A percentile compares a stretch with the other conserved stretches of the same genome.
Conservation (phyloP, 1,139 yeast species). For the Suzukiozyma palmioleophila region DNA sequence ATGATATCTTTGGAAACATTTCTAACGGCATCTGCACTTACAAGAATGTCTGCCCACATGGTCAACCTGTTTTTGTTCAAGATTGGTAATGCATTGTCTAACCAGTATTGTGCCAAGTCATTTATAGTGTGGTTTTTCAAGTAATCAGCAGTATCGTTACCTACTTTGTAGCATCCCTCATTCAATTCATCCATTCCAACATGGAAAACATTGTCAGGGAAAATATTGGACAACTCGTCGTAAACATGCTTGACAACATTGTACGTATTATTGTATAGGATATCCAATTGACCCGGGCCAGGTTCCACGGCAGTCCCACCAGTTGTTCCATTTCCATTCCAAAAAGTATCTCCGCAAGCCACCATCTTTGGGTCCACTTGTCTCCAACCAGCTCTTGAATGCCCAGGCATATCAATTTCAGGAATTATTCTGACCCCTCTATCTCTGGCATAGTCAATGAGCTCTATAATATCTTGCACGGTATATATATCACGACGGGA, state of each 20-base stretch:
- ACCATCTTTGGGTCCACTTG: conserved; percentile 31
- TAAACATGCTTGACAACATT: conserved; percentile 32
- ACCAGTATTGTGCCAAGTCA: conserved; percentile 37
- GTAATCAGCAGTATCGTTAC: not conserved
- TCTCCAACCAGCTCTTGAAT: conserved; percentile 43
- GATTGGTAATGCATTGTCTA: conserved; percentile 35
- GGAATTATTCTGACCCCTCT: conserved; percentile 45
- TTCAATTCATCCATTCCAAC: conserved; percentile 45
- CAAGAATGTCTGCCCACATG: conserved; percentile 49
- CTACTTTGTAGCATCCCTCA: conserved; percentile 25
- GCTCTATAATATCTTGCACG: conserved; percentile 24
- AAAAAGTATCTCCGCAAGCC: conserved; percentile 35
- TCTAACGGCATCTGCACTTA: conserved; percentile 18
- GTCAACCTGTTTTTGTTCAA: conserved; percentile 24
- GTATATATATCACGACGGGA: conserved; percentile 31
- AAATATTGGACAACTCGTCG: conserved; percentile 30
- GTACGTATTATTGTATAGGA: conserved; percentile 31
- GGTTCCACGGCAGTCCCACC: conserved; percentile 39
- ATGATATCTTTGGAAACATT: conserved; percentile 26
- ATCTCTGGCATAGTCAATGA: conserved; percentile 32
- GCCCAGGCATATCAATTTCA: conserved; percentile 49
- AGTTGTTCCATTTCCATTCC: conserved; percentile 18
- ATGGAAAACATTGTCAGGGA: conserved; percentile 39
- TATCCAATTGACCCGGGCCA: conserved; percentile 44
- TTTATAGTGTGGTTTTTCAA: conserved; percentile 22